These are phyloP conservation scores for Chlamydomonas eustigma DNA, from an alignment of 139 green algal species.

Conservation along the genomic window DNA sequence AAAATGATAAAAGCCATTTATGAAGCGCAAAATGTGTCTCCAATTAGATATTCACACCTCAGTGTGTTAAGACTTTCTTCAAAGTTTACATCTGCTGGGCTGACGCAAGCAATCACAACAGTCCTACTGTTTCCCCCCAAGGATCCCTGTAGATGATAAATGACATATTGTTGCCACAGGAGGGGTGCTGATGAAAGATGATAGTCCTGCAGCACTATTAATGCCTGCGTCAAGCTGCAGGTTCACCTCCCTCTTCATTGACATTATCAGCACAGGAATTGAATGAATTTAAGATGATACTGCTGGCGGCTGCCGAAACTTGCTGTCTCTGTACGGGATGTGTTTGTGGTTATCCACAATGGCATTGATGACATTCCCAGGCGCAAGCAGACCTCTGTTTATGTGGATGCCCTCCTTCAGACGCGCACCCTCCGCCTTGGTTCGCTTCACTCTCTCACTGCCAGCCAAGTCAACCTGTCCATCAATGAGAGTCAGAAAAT, in stretches of 20 bases:
- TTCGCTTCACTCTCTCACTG: slow-evolving; percentile 90
- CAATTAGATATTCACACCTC: slow-evolving; percentile 32
- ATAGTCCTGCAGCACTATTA: too few relatives aligned
- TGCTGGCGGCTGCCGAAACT: too few relatives aligned
- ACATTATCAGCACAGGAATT: too few relatives aligned
- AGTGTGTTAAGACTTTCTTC: slow-evolving; percentile 90
- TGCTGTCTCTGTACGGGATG: slow-evolving; percentile 77
- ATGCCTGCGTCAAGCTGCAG: too few relatives aligned
- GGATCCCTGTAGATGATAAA: slow-evolving; percentile 68
- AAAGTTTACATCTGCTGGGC: slow-evolving; percentile 79
- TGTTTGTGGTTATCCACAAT: slow-evolving; percentile 80
- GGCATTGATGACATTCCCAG: slow-evolving; percentile 96
- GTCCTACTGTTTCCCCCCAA: slow-evolving; percentile 92
- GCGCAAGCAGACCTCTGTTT: slow-evolving; percentile 88
- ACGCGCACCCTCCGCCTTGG: slow-evolving; percentile 74
- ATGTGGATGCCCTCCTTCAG: slow-evolving; percentile 90
- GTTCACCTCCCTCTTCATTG: too few relatives aligned
- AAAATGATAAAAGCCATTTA: too few relatives aligned
- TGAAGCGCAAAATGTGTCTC: too few relatives aligned
- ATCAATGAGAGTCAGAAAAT: slow-evolving; percentile 19
- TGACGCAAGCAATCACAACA: slow-evolving; percentile 92
- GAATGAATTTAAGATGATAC: too few relatives aligned
- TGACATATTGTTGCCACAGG: too few relatives aligned
- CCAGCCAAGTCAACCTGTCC: slow-evolving; percentile 70
- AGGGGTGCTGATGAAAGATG: too few relatives aligned